Conservation (phyloP, 768 basidiomycete genomes). For the Lanmaoa rubissima region DNA sequence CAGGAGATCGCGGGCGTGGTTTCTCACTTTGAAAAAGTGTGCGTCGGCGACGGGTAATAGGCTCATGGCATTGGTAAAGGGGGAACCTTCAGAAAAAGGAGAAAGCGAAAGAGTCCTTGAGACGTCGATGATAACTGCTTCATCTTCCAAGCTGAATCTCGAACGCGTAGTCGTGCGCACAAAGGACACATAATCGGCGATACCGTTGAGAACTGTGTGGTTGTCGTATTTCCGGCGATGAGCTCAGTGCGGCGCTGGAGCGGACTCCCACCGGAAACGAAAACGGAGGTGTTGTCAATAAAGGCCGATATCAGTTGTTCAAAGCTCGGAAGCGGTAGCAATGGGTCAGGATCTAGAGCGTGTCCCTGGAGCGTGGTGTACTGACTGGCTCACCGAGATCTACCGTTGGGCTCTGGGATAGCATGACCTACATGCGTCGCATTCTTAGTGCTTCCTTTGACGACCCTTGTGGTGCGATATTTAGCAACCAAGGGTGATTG, state of each 20-base stretch:
- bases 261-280: slow-evolving; percentile 46
- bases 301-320: slow-evolving; percentile 39
- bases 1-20: slow-evolving; percentile 59
- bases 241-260: slow-evolving; percentile 56
- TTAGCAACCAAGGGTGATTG: not conserved
- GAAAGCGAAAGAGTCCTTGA: not conserved
- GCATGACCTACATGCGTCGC: too few species aligned
- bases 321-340: slow-evolving; percentile 4
- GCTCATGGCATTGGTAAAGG: slow-evolving; percentile 53
- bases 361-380: slow-evolving; percentile 44
- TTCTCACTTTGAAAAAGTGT: slow-evolving; percentile 51
- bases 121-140: not conserved
- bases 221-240: slow-evolving; percentile 48
- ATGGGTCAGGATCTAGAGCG: slow-evolving; percentile 25
- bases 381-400: slow-evolving; percentile 23
- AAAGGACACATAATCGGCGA: slow-evolving; percentile 52
- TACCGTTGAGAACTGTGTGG: slow-evolving; percentile 35
- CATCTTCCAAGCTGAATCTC: slow-evolving; percentile 53
- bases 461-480: too few species aligned
- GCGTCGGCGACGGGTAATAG: slow-evolving; percentile 42
- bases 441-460: too few species aligned
- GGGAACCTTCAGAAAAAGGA: slow-evolving; percentile 41
- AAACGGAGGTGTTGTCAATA: slow-evolving; percentile 59
- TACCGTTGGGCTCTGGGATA: not conserved
- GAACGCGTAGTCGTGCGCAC: slow-evolving; percentile 35